phyloP scores from a whole-genome alignment of 1,284 basidiomycete genomes.

The Kwoniella shivajii region DNA sequence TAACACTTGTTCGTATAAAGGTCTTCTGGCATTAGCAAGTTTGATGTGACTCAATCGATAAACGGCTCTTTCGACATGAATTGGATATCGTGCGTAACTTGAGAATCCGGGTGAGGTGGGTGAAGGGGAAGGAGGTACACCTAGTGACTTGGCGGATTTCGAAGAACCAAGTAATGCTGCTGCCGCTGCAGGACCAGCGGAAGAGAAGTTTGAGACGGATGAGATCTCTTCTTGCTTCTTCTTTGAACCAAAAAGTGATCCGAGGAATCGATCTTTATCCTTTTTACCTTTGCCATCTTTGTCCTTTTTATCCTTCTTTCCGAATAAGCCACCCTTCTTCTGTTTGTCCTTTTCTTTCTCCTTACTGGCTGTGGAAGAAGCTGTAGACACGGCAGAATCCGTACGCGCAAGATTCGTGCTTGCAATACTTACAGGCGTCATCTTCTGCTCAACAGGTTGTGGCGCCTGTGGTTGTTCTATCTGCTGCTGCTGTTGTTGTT shows the following conservation, averaged over 20 bases:
- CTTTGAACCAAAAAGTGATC: conserved; percentile 79
- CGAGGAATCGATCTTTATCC: conserved; percentile 80
- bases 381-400: conserved; percentile 35
- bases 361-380: conserved; percentile 43
- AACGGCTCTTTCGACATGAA: conserved; percentile 96
- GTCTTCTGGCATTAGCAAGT: conserved; percentile 91
- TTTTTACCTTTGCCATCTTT: conserved; percentile 69
- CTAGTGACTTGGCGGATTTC: conserved; percentile 68
- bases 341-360: conserved; percentile 68
- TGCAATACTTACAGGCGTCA: conserved; percentile 29
- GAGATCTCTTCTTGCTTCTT: conserved; percentile 67
- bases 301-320: conserved; percentile 66
- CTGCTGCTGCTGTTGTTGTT: background rate
- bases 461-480: conserved; percentile 13
- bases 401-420: conserved; percentile 34
- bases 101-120: conserved; percentile 62
- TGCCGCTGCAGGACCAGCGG: conserved; percentile 75
- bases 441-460: conserved; percentile 4
- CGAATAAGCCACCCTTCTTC: conserved; percentile 57
- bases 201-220: conserved; percentile 56
- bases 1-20: conserved; percentile 95
- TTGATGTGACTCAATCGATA: conserved; percentile 98
- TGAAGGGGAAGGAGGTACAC: conserved; percentile 49
- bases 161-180: conserved; percentile 77
- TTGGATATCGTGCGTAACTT: conserved; percentile 83